A percentile compares a stretch with the other conserved stretches of the same genome.
phyloP scores from a whole-genome alignment of 148 eudicot species.

The Rhododendron griersonianum region DNA sequence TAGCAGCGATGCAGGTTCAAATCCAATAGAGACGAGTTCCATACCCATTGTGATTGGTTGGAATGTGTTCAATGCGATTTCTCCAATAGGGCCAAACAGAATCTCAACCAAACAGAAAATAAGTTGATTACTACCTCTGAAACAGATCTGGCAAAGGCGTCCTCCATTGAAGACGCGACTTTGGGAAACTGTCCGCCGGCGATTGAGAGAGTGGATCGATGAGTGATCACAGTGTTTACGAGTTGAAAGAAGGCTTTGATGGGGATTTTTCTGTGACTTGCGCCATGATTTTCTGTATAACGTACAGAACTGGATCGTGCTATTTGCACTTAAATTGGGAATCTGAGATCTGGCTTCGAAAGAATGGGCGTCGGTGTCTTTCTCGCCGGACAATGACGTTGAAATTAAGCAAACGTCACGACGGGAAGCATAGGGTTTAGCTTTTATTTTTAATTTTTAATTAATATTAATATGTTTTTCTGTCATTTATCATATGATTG shows the following conservation, averaged over 20 bases:
- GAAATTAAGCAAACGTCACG: background rate
- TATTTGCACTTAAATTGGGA: background rate
- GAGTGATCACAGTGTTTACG: background rate
- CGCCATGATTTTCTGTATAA: background rate
- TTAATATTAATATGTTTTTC: no score
- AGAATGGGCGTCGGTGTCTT: background rate
- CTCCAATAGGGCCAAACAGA: background rate
- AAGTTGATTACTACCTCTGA: constrained; percentile 43
- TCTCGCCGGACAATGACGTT: background rate
- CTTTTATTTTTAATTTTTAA: no score
- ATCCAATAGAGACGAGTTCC: background rate
- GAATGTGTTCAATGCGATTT: background rate
- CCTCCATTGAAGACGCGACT: constrained; percentile 50
- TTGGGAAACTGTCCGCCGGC: background rate
- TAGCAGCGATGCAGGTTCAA: background rate
- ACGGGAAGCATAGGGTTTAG: background rate
- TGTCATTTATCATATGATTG: no score
- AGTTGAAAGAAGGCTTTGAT: background rate
- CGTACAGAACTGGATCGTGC: background rate
- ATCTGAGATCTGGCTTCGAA: background rate
- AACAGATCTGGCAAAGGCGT: constrained; percentile 83
- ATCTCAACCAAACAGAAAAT: background rate
- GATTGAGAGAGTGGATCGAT: background rate
- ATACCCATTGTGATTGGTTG: background rate
- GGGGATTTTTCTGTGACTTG: background rate